phyloP scores from a whole-genome alignment of 1,284 basidiomycete genomes.

The Xanthoconium separans region DNA sequence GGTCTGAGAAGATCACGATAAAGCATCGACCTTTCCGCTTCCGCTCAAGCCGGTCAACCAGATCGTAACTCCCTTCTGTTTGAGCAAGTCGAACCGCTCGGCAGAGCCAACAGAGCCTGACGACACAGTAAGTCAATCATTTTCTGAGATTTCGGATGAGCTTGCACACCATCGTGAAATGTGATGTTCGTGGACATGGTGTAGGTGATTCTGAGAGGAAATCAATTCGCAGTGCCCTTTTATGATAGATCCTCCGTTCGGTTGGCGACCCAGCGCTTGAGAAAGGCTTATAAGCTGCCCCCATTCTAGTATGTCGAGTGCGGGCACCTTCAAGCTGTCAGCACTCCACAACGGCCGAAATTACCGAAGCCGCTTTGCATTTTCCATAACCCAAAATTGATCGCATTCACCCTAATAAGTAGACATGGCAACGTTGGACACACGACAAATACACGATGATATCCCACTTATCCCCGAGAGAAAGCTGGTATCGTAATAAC shows the following conservation, averaged over 20 bases:
- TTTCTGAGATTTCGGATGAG: not conserved
- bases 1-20: not conserved
- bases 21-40: conserved; percentile 74
- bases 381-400: not conserved
- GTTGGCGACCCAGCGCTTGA: conserved; percentile 6
- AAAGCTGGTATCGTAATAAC: conserved; percentile 18
- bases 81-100: conserved; percentile 69
- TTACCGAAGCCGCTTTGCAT: conserved; percentile 6
- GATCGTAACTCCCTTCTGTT: conserved; percentile 85
- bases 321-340: not conserved
- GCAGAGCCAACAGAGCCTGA: conserved; percentile 69
- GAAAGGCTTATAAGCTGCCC: conserved; percentile 10
- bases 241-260: conserved; percentile 4
- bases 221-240: conserved; percentile 5
- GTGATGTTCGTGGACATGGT: conserved; percentile 36
- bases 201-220: not conserved
- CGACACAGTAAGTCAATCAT: not conserved
- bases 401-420: not conserved
- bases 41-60: conserved; percentile 96
- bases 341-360: conserved; percentile 10
- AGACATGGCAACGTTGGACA: not conserved
- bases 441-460: conserved; percentile 1
- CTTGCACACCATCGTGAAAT: conserved; percentile 31
- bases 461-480: conserved; percentile 13
- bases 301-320: not conserved